phyloP scores from a whole-genome alignment of 1,139 yeast species.

The Wickerhamomyces sp. region DNA sequence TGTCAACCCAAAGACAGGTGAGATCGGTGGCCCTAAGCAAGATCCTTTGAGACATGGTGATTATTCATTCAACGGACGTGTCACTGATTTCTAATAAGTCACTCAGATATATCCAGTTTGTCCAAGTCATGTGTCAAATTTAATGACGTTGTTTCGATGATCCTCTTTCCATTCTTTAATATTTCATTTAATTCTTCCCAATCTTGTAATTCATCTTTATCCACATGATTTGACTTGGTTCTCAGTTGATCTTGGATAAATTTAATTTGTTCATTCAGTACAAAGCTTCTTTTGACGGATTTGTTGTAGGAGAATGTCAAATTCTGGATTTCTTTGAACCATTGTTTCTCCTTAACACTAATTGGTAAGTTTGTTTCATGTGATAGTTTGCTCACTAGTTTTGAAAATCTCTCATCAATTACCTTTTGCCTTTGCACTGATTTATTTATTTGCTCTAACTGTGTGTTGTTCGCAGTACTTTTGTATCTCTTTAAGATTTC shows the following conservation, averaged over 20 bases:
- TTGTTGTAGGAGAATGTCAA: constrained; percentile 28
- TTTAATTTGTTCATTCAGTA: constrained; percentile 21
- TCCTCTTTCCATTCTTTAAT: constrained; percentile 14
- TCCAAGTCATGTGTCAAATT: constrained; percentile 12
- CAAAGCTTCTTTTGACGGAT: constrained; percentile 22
- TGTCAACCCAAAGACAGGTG: constrained; percentile 89
- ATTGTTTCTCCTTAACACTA: constrained; percentile 36
- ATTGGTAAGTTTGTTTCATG: constrained; percentile 27
- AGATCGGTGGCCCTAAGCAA: constrained; percentile 97
- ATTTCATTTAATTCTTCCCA: constrained; percentile 16
- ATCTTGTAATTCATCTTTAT: constrained; percentile 3
- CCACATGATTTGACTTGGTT: background rate
- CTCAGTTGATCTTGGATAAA: constrained; percentile 19
- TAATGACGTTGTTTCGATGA: constrained; percentile 12
- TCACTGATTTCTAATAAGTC: constrained; percentile 72
- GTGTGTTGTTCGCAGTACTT: too few species aligned
- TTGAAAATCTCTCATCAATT: constrained; percentile 30
- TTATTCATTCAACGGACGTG: constrained; percentile 93
- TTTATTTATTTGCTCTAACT: too few species aligned
- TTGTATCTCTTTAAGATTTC: constrained; percentile 13
- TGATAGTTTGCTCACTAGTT: constrained; percentile 26
- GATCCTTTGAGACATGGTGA: constrained; percentile 93
- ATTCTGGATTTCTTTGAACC: constrained; percentile 40
- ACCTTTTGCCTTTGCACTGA: constrained; percentile 27
- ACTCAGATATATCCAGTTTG: constrained; percentile 1